phyloP scores from a whole-genome alignment of 371 early-diverging fungal genomes.

The Rhizopus microsporus region DNA sequence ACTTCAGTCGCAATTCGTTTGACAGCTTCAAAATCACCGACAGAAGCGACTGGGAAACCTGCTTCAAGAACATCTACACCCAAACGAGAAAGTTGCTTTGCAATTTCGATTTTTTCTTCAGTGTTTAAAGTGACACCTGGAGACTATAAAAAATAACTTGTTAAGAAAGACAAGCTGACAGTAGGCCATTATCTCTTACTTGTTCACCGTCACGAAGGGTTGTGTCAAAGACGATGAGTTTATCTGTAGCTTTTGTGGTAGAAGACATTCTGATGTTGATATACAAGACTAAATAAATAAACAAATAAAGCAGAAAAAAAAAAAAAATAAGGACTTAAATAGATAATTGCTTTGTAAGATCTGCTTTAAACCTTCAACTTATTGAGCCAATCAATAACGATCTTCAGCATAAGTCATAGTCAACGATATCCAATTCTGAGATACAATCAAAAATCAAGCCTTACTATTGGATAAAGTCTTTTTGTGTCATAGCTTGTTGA shows the following conservation, averaged over 20 bases:
- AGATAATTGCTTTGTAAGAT: neutral
- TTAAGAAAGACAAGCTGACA: neutral
- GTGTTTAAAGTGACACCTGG: slow-evolving; percentile 93
- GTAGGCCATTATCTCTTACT: slow-evolving; percentile 41
- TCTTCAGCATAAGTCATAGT: slow-evolving; percentile 5
- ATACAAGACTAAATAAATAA: neutral
- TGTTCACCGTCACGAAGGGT: slow-evolving; percentile 96
- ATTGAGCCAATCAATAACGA: neutral
- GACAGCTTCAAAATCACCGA: slow-evolving; percentile 96
- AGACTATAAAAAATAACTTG: slow-evolving; percentile 57
- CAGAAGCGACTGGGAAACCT: slow-evolving; percentile 91
- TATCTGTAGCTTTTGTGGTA: slow-evolving; percentile 40
- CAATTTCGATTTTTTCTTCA: slow-evolving; percentile 93
- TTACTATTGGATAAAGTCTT: neutral
- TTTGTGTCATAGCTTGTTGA: neutral
- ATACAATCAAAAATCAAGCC: neutral
- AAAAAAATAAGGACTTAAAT: slow-evolving; percentile 1
- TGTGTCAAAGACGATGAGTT: slow-evolving; percentile 92
- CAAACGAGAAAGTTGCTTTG: slow-evolving; percentile 83
- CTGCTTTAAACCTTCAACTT: neutral
- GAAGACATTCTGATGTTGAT: neutral
- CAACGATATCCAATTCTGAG: neutral
- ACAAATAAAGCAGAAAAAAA: neutral
- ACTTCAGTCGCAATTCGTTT: slow-evolving; percentile 90
- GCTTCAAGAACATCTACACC: slow-evolving; percentile 96